Evolutionary conservation across 305 asterid genomes (phyloP), one percentile per base, ranked within the genome.

Genomic region (Fraxinus ornus): DNA sequence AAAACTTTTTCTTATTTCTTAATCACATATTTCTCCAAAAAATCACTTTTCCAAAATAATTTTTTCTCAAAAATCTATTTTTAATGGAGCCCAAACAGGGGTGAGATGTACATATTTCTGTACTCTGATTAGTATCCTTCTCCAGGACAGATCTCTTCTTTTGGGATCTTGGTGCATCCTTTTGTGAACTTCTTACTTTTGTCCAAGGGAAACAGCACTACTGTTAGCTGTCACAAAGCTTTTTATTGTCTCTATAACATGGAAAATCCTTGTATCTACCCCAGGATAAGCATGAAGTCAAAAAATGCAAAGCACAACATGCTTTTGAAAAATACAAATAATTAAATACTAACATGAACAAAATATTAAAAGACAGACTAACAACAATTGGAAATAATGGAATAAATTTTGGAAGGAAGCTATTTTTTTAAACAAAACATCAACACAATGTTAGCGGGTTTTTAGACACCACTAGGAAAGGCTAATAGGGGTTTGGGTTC

Each of bases 321-420:
- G 52, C 79, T 84, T 84, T 74, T 62, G 32, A 60, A 26, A 84
- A 76, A 66, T 73, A 19, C 68, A 77, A 47, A 77, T 52, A 49
- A 60, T 78, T 55, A 75, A 81, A 36, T 72, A 37, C 75, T 41
- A 39, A 49, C 0, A n/a, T 35, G 24, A 21, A 24, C 71, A 78
- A 62, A 62, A 33, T 73, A 79, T 79, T 76, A 26, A 81, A 49
- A 70, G 44, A 57, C 33, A 75, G n/a, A 37, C 9, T 6, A 24
- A 47, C 66, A 1, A 30, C 36, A 37, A 68, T 32, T 70, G 7
- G 62, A 85, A 86, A 55, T 64, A 44, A 15, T 68, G 78, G 33
- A 37, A 49, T 66, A 44, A 75, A 24, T 49, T 44, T 15, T 17
- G 12, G 66, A 73, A 66, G 44, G 66, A 49, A 36, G 60, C 55